These are phyloP conservation scores for Curvularia hawaiiensis DNA, from an alignment of 2,329 filamentous ascomycete species.

Conservation along the genomic window DNA sequence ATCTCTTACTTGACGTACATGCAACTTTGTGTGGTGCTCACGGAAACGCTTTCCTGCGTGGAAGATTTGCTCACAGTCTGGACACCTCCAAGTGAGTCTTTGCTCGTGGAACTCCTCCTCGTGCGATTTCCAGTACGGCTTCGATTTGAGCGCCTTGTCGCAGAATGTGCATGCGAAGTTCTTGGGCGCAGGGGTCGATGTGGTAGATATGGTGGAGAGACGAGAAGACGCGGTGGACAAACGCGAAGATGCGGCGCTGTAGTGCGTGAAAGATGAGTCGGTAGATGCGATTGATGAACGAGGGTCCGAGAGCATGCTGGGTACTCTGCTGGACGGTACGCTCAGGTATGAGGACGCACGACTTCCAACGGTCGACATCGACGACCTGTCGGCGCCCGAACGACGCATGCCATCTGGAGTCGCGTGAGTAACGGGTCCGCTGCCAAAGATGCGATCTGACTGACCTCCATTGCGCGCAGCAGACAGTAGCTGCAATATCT, in stretches of 20 bases:
- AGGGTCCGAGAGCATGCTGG: slow-evolving; percentile 46
- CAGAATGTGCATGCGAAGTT: slow-evolving; percentile 55
- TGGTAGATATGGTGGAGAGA: slow-evolving; percentile 43
- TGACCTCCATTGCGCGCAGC: slow-evolving; percentile 47
- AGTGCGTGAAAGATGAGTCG: slow-evolving; percentile 46
- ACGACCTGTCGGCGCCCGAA: slow-evolving; percentile 41
- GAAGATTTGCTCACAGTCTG: slow-evolving; percentile 71
- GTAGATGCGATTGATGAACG: slow-evolving; percentile 46
- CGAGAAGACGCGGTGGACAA: slow-evolving; percentile 47
- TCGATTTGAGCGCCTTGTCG: slow-evolving; percentile 70
- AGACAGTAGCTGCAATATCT: slow-evolving; percentile 45
- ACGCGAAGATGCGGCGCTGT: slow-evolving; percentile 45
- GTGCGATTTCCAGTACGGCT: slow-evolving; percentile 73
- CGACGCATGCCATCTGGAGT: slow-evolving; percentile 44
- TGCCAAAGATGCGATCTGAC: slow-evolving; percentile 21
- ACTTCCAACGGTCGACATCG: slow-evolving; percentile 45
- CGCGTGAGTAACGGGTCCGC: slow-evolving; percentile 27
- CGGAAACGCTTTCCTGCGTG: slow-evolving; percentile 72
- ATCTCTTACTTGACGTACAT: slow-evolving; percentile 50
- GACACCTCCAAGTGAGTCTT: slow-evolving; percentile 70
- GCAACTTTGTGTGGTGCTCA: slow-evolving; percentile 69
- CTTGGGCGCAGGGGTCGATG: slow-evolving; percentile 42
- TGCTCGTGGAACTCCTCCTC: slow-evolving; percentile 73
- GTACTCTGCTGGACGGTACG: slow-evolving; percentile 46
- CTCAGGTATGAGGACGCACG: slow-evolving; percentile 46